These are phyloP conservation scores for Hypoxylon perforatum DNA, from an alignment of 495 filamentous ascomycete species.

Conservation along the genomic window DNA sequence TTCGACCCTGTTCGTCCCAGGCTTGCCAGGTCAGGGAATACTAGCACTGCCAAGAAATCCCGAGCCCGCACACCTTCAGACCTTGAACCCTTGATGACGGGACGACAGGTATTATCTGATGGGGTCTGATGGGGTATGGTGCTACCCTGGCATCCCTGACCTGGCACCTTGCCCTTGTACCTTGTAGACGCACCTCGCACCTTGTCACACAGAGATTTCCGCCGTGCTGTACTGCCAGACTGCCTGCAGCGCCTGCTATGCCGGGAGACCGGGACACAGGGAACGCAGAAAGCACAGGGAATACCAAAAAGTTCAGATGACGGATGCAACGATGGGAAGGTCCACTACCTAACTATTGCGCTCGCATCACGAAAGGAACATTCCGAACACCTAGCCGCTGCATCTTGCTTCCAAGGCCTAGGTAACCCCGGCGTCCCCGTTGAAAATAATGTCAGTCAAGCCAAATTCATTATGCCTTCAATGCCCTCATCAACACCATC, in stretches of 20 bases:
- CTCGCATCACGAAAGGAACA: slow-evolving; percentile 34
- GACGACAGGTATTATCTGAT: slow-evolving; percentile 22
- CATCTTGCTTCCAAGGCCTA: not conserved
- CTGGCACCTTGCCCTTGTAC: too few relatives aligned
- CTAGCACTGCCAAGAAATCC: slow-evolving; percentile 30
- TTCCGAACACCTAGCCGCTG: slow-evolving; percentile 22
- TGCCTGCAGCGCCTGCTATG: too few relatives aligned
- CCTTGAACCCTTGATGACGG: slow-evolving; percentile 20
- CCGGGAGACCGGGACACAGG: slow-evolving; percentile 39
- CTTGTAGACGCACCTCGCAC: too few relatives aligned
- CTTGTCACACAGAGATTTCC: slow-evolving; percentile 37
- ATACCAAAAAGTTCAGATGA: slow-evolving; percentile 19
- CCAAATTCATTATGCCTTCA: slow-evolving; percentile 2
- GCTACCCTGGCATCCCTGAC: too few relatives aligned
- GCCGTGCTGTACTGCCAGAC: slow-evolving; percentile 14
- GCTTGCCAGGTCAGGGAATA: slow-evolving; percentile 5
- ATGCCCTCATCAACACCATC: slow-evolving; percentile 13
- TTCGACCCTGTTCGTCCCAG: too few relatives aligned
- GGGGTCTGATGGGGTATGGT: slow-evolving; percentile 9
- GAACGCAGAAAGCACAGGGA: too few relatives aligned
- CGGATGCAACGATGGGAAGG: slow-evolving; percentile 37
- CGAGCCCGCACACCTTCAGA: slow-evolving; percentile 3
- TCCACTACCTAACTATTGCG: slow-evolving; percentile 14
- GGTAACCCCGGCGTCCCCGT: not conserved
- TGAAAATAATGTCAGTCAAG: slow-evolving; percentile 19